phyloP scores from a whole-genome alignment of 257 asterid species.

The Solanum peruvianum region DNA sequence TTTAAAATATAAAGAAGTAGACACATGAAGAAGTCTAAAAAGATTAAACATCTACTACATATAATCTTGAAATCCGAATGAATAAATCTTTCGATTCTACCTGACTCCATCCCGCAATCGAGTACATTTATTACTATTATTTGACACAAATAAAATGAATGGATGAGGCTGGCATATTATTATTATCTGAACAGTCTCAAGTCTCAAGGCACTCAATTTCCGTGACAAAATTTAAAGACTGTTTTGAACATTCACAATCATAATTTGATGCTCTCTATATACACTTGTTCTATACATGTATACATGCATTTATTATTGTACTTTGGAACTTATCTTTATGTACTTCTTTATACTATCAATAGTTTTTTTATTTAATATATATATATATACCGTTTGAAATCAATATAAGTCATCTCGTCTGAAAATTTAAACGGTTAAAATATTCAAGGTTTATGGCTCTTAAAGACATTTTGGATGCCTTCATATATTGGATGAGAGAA shows the following conservation, averaged over 20 bases:
- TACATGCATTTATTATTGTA: not conserved
- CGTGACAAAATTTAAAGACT: slow-evolving; percentile 17
- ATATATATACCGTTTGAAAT: not conserved
- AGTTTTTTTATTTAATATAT: not conserved
- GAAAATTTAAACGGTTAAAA: not conserved
- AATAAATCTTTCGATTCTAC: not conserved
- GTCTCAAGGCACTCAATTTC: slow-evolving; percentile 12
- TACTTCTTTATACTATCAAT: not conserved
- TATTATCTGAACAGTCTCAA: not conserved
- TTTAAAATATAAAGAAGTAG: not conserved
- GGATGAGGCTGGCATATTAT: not conserved
- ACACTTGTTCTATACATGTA: not conserved
- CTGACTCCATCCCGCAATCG: not conserved
- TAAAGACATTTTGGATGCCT: not conserved
- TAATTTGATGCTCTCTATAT: not conserved
- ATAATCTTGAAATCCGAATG: not conserved
- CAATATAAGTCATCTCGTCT: not conserved
- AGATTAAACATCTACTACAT: not conserved
- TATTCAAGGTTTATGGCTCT: not conserved
- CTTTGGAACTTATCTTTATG: not conserved
- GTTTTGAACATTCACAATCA: slow-evolving; percentile 19
- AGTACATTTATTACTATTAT: not conserved
- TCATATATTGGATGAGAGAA: not conserved
- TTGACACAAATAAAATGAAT: not conserved
- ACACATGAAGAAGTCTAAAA: not conserved